Percentiles rank a stretch among this genome's conserved stretches.
These are phyloP conservation scores for Tricholoma matsutake DNA, from an alignment of 768 basidiomycete species.

Conservation along the genomic window DNA sequence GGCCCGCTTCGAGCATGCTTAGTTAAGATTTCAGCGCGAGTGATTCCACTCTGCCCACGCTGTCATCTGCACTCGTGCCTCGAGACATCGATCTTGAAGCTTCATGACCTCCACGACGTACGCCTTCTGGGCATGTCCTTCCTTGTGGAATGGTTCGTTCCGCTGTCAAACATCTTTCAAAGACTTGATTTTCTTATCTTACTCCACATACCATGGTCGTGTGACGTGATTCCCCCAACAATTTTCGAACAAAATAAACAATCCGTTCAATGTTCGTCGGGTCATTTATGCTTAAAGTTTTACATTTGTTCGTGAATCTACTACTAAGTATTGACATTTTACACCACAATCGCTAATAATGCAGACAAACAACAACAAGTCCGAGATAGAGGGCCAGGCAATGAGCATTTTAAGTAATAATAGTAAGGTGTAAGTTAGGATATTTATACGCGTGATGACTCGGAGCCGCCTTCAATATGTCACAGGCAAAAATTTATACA, in stretches of 20 bases:
- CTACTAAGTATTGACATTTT: too few relatives aligned
- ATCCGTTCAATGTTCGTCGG: too few relatives aligned
- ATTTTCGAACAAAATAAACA: too few relatives aligned
- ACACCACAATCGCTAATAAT: too few relatives aligned
- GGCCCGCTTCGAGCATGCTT: background rate
- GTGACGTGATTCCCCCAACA: too few relatives aligned
- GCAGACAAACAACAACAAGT: too few relatives aligned
- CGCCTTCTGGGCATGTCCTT: conserved; percentile 15
- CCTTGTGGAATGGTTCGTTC: conserved; percentile 59
- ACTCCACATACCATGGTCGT: too few relatives aligned
- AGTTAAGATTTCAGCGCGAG: conserved; percentile 35
- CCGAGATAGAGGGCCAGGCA: too few relatives aligned
- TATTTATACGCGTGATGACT: background rate
- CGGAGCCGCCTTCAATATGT: background rate
- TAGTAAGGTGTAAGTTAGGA: too few relatives aligned
- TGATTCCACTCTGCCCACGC: conserved; percentile 27
- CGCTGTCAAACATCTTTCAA: conserved; percentile 50
- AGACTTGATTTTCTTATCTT: background rate
- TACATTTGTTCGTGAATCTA: too few relatives aligned
- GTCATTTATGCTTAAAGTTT: too few relatives aligned
- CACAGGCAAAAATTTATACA: background rate
- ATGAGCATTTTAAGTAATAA: too few relatives aligned
- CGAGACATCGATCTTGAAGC: conserved; percentile 54
- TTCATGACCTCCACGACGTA: conserved; percentile 46
- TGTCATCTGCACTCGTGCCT: conserved; percentile 35